Evolutionary conservation across 2,329 filamentous ascomycete species (phyloP), one percentile per base, ranked within the genome.

Genomic region (Volutella citrinella): DNA sequence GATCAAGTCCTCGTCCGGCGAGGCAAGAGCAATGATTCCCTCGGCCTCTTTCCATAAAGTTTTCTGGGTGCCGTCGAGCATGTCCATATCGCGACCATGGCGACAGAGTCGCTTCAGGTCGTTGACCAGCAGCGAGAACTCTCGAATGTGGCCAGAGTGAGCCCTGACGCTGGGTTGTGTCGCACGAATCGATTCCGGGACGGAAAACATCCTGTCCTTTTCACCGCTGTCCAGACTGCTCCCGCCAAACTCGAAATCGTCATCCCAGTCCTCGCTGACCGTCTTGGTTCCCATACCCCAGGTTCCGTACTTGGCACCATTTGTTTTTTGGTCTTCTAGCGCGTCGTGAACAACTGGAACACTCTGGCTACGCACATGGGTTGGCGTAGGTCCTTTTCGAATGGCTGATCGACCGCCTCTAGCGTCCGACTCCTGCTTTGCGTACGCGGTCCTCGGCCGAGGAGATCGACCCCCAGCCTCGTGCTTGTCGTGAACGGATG

Each of bases 201-300:
- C 59, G 24, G 59, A 54, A 45, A 65, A 62, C 16, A 52, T 34
- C 37, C 56, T 44, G 17, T 59, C 57, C 18, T 56, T 59, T 20
- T 60, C 61, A 22, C 59, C 56, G n/a, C 60, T 59, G 5, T 42
- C 56, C 21, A 61, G 51, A 26, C 64, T 66, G 19, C 70, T 57
- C 17, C 65, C 67, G 8, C 74, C 74, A 55, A 91, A 90, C 40
- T 91, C 85, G 49, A 94, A 93, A 57, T 94, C 87, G 44, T 90
- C 85, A 49, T 91, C 87, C 87, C 87, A 94, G 53, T 93, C 87
- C 56, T 94, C 87, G 42, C 83, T 90, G 10, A 82, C 81, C 12
- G 78, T 83, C 59, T 90, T 90, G 43, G 78, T 82, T n/a, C 83
- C 80, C 25, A 88, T 65, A 4, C 84, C 85, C 86, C 86, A 91